Base-by-base conservation (phyloP, 2,329 filamentous ascomycete genomes). In the Penicillium vulpinum region DNA sequence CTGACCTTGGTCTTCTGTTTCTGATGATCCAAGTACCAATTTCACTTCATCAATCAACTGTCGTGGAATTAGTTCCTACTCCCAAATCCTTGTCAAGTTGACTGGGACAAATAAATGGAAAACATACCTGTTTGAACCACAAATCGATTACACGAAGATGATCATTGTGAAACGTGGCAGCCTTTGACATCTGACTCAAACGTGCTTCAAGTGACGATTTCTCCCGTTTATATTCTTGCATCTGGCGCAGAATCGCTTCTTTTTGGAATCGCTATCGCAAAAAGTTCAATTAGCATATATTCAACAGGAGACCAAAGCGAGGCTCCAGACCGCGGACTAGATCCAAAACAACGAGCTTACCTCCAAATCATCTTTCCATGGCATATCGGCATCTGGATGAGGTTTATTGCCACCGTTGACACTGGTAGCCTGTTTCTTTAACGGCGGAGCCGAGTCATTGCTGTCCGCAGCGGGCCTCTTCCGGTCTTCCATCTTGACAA, bases 401-500 rank as follows among this genome's bases (percentile, higher is more conserved):
- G 83, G 78, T 67, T 83, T 85, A 69, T 78, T 82, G 62, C 81
- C 78, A 70, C 92, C 92, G 81, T 96, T 97, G 51, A 75, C 61
- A 64, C 93, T 84, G 59, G 81, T 83, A 54, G 91, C 90, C 76
- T 96, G 90, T 78, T 92, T 89, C 83, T 97, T 99, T 72, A 87
- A 89, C 22, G 93, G 92, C 65, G 93, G 93, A 64, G 89, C 90
- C 71, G 90, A 81, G 67, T 97, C 91, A 75, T 94, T 90, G 70
- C 85, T 81, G 73, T 88, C 89, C 68, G 89, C 84, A 73, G 92
- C 90, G 73, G 92, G 89, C 85, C 94, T 88, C 85, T 99, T 99
- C 85, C 94, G 91, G 83, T 97, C 94, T 85, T 99, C 94, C 93
- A 97, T 99, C 85, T 94, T 96, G 68, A 87, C 82, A 80, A 90